Base-by-base conservation (phyloP, 1,139 yeast species). In the Martiniozyma asiatica region DNA sequence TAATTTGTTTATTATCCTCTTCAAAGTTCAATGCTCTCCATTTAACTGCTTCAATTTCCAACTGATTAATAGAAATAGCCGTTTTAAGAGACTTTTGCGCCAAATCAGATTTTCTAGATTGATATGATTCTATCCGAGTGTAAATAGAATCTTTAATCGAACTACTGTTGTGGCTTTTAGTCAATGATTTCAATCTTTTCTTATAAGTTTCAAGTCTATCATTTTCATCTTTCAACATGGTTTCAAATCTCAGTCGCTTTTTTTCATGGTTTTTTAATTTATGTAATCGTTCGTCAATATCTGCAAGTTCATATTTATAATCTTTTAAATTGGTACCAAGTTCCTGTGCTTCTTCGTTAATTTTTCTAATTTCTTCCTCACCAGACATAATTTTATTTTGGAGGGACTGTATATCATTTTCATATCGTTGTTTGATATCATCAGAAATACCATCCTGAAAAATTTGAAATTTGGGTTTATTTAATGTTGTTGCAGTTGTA, bases 381-480 rank as follows among this genome's bases (percentile, higher is more conserved):
- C n/a, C n/a, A n/a, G n/a, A n/a, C n/a, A n/a, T n/a, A n/a, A n/a
- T n/a, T n/a, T n/a, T n/a, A n/a, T n/a, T n/a, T n/a, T n/a, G n/a
- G n/a, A n/a, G n/a, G n/a, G n/a, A n/a, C n/a, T n/a, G n/a, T n/a
- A n/a, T n/a, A n/a, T n/a, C n/a, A n/a, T n/a, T n/a, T n/a, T n/a
- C n/a, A n/a, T n/a, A n/a, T n/a, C 43, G 36, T 3, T 30, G 33
- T 12, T 38, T 39, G 13, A 43, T 43, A 16, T 58, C 54, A 4
- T 42, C 46, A 1, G 55, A 41, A 30, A 73, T 50, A 6, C 75
- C 73, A 21, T 57, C 55, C 3, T 56, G 49, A 45, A 74, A 66
- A 24, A 55, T 36, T 6, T 42, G 32, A 18, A 51, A 35, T 16
- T 30, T 4, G 21, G 36, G 39, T 7, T 40, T 32, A 16, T 43